Evolutionary conservation across 176 grass and related monocot species (phyloP).

Genomic region (Carex parvula): DNA sequence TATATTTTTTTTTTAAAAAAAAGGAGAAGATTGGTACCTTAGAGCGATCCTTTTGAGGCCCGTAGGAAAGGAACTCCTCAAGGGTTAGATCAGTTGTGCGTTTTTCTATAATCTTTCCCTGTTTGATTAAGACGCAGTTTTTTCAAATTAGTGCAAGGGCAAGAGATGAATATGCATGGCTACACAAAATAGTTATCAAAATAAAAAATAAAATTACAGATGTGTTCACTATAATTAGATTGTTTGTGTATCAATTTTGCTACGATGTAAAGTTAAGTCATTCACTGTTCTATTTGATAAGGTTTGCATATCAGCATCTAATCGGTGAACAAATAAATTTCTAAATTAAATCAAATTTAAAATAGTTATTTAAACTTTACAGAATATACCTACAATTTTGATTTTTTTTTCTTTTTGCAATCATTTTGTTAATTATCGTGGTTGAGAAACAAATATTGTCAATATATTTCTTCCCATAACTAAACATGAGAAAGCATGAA

Average conservation of each 20-base stretch:
- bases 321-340: neutral
- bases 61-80: slow-evolving; percentile 75
- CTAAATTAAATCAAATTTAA: neutral
- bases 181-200: neutral
- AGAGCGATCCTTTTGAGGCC: slow-evolving; percentile 50
- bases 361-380: neutral
- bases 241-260: neutral
- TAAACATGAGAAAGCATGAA: neutral
- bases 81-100: slow-evolving; percentile 57
- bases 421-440: neutral
- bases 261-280: neutral
- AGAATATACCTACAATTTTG: no score
- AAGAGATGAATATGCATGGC: neutral
- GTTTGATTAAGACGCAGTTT: slow-evolving; percentile 17
- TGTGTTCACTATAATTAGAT: neutral
- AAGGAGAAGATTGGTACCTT: slow-evolving; percentile 36
- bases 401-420: neutral
- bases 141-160: neutral
- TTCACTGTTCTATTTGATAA: neutral
- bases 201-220: neutral
- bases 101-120: slow-evolving; percentile 54
- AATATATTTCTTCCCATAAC: neutral
- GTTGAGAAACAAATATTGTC: neutral
- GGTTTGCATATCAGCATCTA: neutral
- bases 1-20: neutral